Conservation (phyloP, 2,329 filamentous ascomycete species). For the Magnaporthiopsis rhizophila region DNA sequence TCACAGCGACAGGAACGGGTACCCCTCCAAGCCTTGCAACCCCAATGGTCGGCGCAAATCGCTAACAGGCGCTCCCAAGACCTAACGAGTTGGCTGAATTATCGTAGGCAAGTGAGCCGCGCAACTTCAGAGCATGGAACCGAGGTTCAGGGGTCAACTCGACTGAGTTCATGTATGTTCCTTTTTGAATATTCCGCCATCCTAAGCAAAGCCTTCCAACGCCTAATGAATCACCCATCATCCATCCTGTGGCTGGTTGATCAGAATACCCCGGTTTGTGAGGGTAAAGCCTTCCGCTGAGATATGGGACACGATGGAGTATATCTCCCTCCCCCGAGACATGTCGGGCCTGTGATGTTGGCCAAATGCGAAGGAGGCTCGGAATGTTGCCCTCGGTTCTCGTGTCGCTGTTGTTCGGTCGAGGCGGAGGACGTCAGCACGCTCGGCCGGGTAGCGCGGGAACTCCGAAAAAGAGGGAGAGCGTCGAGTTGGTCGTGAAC, state of each 20-base stretch:
- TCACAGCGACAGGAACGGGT: not conserved
- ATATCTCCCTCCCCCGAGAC: conserved; percentile 2
- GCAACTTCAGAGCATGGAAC: not conserved
- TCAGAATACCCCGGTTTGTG: not conserved
- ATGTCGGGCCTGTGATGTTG: conserved; percentile 4
- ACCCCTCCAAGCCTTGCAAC: not conserved
- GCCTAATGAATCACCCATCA: conserved; percentile 7
- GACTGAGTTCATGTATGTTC: conserved; percentile 1
- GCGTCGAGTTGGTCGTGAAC: not conserved
- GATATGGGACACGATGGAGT: not conserved
- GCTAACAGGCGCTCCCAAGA: not conserved
- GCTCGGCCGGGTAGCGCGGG: not conserved
- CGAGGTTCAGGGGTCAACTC: conserved; percentile 2
- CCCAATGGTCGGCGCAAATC: not conserved
- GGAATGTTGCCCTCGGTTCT: conserved; percentile 8
- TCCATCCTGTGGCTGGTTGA: conserved; percentile 2
- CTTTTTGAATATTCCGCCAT: conserved; percentile 7
- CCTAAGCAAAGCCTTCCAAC: conserved; percentile 8
- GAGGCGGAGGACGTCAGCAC: not conserved
- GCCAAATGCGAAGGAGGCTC: conserved; percentile 1
- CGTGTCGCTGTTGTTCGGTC: conserved; percentile 3
- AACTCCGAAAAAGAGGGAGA: not conserved
- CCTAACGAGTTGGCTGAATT: not conserved
- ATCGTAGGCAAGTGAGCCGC: not conserved
- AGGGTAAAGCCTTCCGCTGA: not conserved